Percentiles rank a stretch among this genome's conserved stretches.
These are phyloP conservation scores for Phycomyces nitens DNA, from an alignment of 192 early-diverging fungal genomes.

Conservation along the genomic window DNA sequence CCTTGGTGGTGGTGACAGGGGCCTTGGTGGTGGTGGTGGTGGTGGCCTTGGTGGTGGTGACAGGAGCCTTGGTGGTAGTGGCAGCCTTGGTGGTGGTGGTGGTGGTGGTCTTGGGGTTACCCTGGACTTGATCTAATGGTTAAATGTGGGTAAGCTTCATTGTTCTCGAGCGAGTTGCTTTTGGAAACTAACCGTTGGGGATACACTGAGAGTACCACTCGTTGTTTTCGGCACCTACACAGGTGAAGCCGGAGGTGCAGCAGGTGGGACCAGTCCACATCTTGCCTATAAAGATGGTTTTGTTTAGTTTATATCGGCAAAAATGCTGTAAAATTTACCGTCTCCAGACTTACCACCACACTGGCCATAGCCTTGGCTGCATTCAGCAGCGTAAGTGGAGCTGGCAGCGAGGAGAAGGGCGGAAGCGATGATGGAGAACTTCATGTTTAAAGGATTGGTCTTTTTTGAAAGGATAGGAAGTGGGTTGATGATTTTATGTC, in stretches of 20 bases:
- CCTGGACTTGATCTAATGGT: neutral
- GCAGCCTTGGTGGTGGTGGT: conserved; percentile 5
- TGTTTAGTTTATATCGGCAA: neutral
- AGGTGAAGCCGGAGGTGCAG: conserved; percentile 18
- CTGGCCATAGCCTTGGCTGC: conserved; percentile 12
- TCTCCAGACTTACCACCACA: conserved; percentile 13
- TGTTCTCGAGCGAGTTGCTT: neutral
- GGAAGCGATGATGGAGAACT: neutral
- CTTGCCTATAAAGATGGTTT: conserved; percentile 8
- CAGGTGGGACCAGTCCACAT: conserved; percentile 18
- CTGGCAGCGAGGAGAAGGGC: neutral
- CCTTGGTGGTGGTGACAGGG: neutral
- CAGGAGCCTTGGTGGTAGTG: conserved; percentile 5
- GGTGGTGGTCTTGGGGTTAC: neutral
- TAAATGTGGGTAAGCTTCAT: neutral
- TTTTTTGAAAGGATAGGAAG: too few relatives aligned
- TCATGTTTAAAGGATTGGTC: too few relatives aligned
- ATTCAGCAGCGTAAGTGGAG: conserved; percentile 1
- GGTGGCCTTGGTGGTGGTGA: neutral
- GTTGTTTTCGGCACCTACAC: conserved; percentile 8
- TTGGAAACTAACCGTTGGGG: neutral
- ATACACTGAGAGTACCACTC: conserved; percentile 20
- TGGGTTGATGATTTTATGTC: too few relatives aligned
- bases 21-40: conserved; percentile 2
- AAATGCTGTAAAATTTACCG: neutral